phyloP scores from a whole-genome alignment of 176 grass and related monocot genomes.

The Microstegium vimineum region DNA sequence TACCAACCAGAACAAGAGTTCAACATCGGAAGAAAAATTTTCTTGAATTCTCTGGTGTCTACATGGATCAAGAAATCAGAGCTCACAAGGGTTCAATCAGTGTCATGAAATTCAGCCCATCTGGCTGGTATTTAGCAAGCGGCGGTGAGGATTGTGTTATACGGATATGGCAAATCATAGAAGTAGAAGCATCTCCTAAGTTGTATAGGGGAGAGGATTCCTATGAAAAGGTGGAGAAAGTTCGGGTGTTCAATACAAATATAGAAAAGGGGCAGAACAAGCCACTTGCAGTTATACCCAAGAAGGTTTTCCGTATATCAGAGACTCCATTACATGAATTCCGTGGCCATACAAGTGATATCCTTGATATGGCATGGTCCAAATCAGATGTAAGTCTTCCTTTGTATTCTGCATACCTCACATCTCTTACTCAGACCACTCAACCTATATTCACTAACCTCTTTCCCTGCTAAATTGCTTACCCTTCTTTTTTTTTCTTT shows the following conservation, averaged over 20 bases:
- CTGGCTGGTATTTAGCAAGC: constrained; percentile 83
- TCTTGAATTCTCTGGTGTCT: constrained; percentile 74
- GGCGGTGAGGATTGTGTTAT: constrained; percentile 82
- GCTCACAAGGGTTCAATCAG: constrained; percentile 85
- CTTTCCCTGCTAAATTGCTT: constrained; percentile 6
- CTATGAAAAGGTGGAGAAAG: constrained; percentile 31
- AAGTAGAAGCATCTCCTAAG: constrained; percentile 53
- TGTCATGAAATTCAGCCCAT: constrained; percentile 76
- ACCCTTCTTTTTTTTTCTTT: neutral
- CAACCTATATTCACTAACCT: neutral
- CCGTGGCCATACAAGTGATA: constrained; percentile 59
- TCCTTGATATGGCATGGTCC: constrained; percentile 91
- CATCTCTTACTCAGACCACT: neutral
- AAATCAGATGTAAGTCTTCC: constrained; percentile 63
- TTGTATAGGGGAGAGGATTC: constrained; percentile 27
- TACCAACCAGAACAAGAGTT: constrained; percentile 53
- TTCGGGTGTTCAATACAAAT: constrained; percentile 41
- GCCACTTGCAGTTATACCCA: constrained; percentile 56
- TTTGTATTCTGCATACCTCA: neutral
- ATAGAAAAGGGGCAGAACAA: constrained; percentile 29
- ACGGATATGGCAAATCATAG: constrained; percentile 72
- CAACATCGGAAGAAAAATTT: constrained; percentile 52
- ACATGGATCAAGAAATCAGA: constrained; percentile 80
- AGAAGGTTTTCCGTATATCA: constrained; percentile 58
- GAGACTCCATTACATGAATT: constrained; percentile 73